Base-by-base conservation (phyloP, 768 basidiomycete genomes). In the Albatrellus ellisii region DNA sequence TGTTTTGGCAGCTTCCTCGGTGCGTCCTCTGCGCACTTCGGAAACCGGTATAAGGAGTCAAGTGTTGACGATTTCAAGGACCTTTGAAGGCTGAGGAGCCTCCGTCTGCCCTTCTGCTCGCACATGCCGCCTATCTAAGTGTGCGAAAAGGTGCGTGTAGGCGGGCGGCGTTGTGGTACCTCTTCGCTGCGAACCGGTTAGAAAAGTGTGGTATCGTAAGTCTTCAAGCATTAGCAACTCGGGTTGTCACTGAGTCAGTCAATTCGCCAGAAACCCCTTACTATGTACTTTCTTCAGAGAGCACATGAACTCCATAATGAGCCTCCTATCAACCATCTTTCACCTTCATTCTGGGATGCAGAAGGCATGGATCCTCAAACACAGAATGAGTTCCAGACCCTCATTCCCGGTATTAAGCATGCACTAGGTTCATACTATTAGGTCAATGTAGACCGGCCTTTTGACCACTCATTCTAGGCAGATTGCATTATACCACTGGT, bases 401-500 rank as follows among this genome's bases (percentile, higher is more conserved):
- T 87, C 29, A 61, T 77, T 42, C 70, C 81, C 34, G 78, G 78
- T 6, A 77, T 90, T 25, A 83, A 88, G 46, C 80, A 88, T 59
- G 76, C 86, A 12, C 60, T 90, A 49, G 87, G 86, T 79, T 56
- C 26, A 59, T 35, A 26, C 12, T 14, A 14, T 18, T 22, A 4
- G 14, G 17, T 40, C 34, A 17, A 42, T 17, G 11, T 39, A 22
- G 15, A 36, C 34, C 39, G 15, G 48, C 38, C 10, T 34, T 41
- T 44, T 39, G 36, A 41, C 43, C n/a, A 33, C 37, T 41, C 26
- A 24, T 42, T 42, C 24, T 41, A 88, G 94, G 88, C 26, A 70
- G 92, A 29, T 62, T 98, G 46, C 63, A 90, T 28, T 98, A 95
- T 57, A 89, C 87, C 1, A 81, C 84, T n/a, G 91, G 92, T 9